Conservation (phyloP, 2,329 filamentous ascomycete species). For the Ceratocystis harringtonii region DNA sequence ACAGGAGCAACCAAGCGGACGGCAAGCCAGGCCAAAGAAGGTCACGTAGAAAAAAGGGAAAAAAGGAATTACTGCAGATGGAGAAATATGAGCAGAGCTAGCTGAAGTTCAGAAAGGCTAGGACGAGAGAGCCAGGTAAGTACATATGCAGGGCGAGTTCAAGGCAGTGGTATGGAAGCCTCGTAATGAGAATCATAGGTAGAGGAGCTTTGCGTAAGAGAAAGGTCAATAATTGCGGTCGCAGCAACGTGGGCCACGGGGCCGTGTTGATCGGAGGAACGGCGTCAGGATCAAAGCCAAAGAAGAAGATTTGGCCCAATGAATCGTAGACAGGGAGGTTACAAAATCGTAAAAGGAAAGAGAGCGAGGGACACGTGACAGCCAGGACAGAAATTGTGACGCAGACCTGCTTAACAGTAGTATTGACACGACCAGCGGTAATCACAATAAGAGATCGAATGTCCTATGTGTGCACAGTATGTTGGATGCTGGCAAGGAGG, state of each 20-base stretch:
- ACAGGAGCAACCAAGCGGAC: neutral
- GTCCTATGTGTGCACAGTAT: neutral
- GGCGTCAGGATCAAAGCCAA: neutral
- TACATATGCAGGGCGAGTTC: neutral
- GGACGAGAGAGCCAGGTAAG: neutral
- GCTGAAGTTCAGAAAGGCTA: neutral
- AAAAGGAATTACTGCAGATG: neutral
- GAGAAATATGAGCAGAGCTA: neutral
- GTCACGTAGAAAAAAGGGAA: neutral
- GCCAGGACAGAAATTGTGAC: neutral
- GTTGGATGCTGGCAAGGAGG: neutral
- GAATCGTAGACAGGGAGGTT: neutral
- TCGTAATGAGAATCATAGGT: neutral
- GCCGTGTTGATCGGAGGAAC: neutral
- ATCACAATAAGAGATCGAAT: neutral
- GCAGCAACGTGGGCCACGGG: conserved; percentile 1
- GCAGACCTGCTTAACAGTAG: neutral
- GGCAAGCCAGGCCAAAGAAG: neutral
- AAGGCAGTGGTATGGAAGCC: conserved; percentile 2
- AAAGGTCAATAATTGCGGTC: neutral
- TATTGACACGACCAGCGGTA: neutral
- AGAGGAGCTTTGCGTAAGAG: conserved; percentile 1
- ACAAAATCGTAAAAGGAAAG: neutral
- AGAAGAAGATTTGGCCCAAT: neutral
- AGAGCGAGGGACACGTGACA: neutral